These are phyloP conservation scores for Wickerhamiella pararugosa DNA, from an alignment of 1,139 yeast species.

Conservation along the genomic window DNA sequence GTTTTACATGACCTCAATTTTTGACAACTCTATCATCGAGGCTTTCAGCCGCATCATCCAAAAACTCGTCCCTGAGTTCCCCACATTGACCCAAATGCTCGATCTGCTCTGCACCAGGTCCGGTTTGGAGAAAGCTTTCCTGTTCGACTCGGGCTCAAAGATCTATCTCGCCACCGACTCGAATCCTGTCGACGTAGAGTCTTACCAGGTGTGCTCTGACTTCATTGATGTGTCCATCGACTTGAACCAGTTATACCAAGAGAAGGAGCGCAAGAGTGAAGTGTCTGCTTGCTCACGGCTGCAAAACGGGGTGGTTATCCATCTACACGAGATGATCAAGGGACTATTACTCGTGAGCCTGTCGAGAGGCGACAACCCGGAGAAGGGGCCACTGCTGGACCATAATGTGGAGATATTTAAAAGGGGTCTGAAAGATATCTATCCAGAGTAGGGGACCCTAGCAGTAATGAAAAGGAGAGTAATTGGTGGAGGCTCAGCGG, in stretches of 20 bases:
- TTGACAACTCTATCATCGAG: constrained; percentile 91
- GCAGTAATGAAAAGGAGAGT: no score
- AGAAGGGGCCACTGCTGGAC: constrained; percentile 57
- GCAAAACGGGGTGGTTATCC: constrained; percentile 69
- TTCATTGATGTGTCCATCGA: constrained; percentile 91
- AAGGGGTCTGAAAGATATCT: constrained; percentile 63
- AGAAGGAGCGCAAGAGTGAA: constrained; percentile 7
- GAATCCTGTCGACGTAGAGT: constrained; percentile 86
- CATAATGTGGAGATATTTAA: constrained; percentile 77
- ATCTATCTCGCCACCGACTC: constrained; percentile 94
- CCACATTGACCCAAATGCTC: constrained; percentile 74
- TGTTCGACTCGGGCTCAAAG: constrained; percentile 87
- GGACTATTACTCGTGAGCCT: constrained; percentile 86
- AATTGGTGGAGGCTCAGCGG: no score
- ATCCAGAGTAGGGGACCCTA: constrained; percentile 1
- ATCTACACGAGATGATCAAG: constrained; percentile 80
- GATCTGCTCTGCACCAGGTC: constrained; percentile 83
- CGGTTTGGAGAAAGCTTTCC: constrained; percentile 79
- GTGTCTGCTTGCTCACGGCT: constrained; percentile 47
- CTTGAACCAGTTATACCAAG: constrained; percentile 36
- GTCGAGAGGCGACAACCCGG: constrained; percentile 41
- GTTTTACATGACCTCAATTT: constrained; percentile 81
- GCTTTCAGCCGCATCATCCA: constrained; percentile 90
- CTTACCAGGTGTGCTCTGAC: constrained; percentile 94
- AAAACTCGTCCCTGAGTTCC: constrained; percentile 75